Evolutionary conservation across 768 basidiomycete species (phyloP).

Genomic region (Hypholoma fasciculare): DNA sequence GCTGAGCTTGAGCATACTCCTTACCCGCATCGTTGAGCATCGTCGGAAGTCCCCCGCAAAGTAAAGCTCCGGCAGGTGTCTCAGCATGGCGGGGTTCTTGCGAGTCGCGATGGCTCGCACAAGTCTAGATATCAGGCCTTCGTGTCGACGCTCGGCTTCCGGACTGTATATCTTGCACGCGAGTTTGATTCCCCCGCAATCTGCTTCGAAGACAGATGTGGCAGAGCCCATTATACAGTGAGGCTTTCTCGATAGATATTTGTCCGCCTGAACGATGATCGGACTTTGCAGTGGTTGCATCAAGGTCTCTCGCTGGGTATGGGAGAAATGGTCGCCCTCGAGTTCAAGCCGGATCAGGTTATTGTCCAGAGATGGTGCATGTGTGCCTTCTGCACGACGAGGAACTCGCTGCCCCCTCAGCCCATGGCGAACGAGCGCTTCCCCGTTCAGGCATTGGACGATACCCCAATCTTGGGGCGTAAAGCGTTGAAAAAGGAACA

Average conservation of each 20-base stretch:
- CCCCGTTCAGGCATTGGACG: not conserved
- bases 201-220: not conserved
- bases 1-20: slow-evolving; percentile 3
- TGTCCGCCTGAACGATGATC: too few species aligned
- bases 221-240: too few species aligned
- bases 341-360: too few species aligned
- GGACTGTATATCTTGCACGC: slow-evolving; percentile 11
- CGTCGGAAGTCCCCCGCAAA: slow-evolving; percentile 6
- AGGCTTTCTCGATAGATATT: too few species aligned
- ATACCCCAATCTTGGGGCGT: slow-evolving; percentile 22
- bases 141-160: slow-evolving; percentile 1
- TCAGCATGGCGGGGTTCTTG: not conserved
- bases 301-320: too few species aligned
- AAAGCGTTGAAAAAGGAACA: slow-evolving; percentile 25
- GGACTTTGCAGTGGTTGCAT: too few species aligned
- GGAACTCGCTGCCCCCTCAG: not conserved
- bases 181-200: not conserved
- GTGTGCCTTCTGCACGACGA: not conserved
- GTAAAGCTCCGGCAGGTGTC: not conserved
- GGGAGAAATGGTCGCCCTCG: too few species aligned
- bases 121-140: slow-evolving; percentile 4
- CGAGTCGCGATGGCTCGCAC: not conserved
- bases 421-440: not conserved
- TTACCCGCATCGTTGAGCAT: slow-evolving; percentile 1
- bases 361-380: not conserved